Percentiles rank a stretch among this genome's conserved stretches.
Conservation (phyloP, 1,284 basidiomycete genomes). For the Neolentinus lepideus region DNA sequence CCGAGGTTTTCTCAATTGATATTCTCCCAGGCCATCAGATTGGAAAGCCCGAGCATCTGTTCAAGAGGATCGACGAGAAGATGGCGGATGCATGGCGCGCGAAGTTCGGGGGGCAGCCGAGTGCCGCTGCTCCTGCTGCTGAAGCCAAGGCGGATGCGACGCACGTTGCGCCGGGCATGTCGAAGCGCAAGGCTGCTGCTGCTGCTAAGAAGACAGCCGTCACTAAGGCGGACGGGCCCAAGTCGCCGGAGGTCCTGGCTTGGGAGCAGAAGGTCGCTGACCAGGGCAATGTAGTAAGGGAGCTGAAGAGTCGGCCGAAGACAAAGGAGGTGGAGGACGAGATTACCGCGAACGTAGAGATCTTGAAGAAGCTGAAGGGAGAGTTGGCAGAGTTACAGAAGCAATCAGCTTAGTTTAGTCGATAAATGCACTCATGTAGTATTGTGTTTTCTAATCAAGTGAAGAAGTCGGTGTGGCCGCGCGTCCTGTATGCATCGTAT, state of each 20-base stretch:
- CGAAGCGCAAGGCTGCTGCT: conserved; percentile 47
- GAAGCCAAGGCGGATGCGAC: conserved; percentile 30
- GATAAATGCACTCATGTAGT: no score
- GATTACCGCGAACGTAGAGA: conserved; percentile 37
- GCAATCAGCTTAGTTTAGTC: conserved; percentile 1
- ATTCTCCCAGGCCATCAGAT: conserved; percentile 85
- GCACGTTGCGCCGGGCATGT: conserved; percentile 32
- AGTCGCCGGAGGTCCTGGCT: conserved; percentile 55
- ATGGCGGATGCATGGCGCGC: conserved; percentile 81
- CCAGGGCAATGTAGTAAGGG: conserved; percentile 68
- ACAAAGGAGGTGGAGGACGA: conserved; percentile 48
- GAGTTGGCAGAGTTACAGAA: conserved; percentile 45
- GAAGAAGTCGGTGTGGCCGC: no score
- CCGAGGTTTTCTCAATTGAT: conserved; percentile 66
- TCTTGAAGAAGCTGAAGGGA: conserved; percentile 50
- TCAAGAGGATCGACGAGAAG: conserved; percentile 91
- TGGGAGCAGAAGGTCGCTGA: conserved; percentile 66
- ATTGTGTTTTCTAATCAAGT: no score
- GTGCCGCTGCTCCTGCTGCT: conserved; percentile 23
- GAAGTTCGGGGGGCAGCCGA: conserved; percentile 62
- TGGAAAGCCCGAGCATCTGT: conserved; percentile 84
- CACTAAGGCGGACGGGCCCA: conserved; percentile 24
- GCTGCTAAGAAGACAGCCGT: conserved; percentile 23
- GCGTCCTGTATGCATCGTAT: no score
- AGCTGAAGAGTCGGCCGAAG: conserved; percentile 61